Conservation (phyloP, 768 basidiomycete species). For the Saitozyma sp. region DNA sequence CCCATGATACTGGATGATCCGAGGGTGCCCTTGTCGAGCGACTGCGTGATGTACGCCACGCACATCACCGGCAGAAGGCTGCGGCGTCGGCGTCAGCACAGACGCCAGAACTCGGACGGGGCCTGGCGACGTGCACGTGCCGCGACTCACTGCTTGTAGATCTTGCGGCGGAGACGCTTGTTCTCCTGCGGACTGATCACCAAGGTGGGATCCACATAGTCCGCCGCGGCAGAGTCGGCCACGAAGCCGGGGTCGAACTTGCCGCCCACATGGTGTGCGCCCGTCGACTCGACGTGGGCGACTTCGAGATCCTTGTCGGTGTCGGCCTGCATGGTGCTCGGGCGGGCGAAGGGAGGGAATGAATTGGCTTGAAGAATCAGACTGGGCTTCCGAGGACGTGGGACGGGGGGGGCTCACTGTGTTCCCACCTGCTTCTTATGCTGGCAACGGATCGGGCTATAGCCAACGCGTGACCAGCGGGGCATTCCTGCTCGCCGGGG, state of each 20-base stretch:
- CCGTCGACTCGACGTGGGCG: too few relatives aligned
- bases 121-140: background rate
- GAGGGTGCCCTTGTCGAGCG: slow-evolving; percentile 36
- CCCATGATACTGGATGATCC: slow-evolving; percentile 32
- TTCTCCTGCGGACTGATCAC: slow-evolving; percentile 47
- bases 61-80: slow-evolving; percentile 24
- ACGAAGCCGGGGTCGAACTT: slow-evolving; percentile 3
- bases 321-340: too few relatives aligned
- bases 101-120: background rate
- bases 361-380: too few relatives aligned
- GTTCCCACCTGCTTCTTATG: too few relatives aligned
- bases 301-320: too few relatives aligned
- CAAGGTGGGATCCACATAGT: slow-evolving; percentile 28
- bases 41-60: slow-evolving; percentile 27
- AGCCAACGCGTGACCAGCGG: too few relatives aligned
- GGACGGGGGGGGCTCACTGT: too few relatives aligned
- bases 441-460: too few relatives aligned
- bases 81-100: background rate
- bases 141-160: slow-evolving; percentile 20
- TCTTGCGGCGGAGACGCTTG: slow-evolving; percentile 24
- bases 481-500: too few relatives aligned
- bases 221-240: slow-evolving; percentile 22
- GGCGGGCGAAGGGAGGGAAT: too few relatives aligned
- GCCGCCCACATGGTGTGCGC: too few relatives aligned
- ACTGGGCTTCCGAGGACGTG: too few relatives aligned